Base-by-base conservation (phyloP, 306 rosid genomes). In the Trichosanthes truncata region DNA sequence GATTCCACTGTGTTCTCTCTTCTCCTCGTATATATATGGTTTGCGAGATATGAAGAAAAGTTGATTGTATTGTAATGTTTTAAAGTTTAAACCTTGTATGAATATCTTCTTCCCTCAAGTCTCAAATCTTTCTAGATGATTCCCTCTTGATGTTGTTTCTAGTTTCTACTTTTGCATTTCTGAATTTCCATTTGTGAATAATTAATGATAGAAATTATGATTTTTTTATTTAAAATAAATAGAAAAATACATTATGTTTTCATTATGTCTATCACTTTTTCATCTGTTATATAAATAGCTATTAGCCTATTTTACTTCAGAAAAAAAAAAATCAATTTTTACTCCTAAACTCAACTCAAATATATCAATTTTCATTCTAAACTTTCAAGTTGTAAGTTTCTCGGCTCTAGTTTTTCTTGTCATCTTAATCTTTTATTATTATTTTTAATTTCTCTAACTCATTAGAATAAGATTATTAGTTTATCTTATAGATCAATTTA, bases 1-100 rank as follows among this genome's bases (percentile, higher is more conserved):
- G 46, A 61, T 65, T 31, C 43, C 80, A 40, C 69, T 41, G 52
- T 78, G 20, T 78, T 78, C 29, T 60, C 52, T 25, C 29, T n/a
- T 41, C 75, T 40, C 75, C 75, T 40, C 75, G 75, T 48, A 48
- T 61, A 45, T 78, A 61, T 45, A 60, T 40, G 83, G 83, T 23
- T 81, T 76, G 79, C 40, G 78, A 65, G 86, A 66, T 63, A 9
- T 69, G 66, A 78, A 41, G 56, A 33, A 13, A 7, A 40, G 74
- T 60, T 61, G 41, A 25, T 60, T 78, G 73, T 78, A 60, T 18
- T 26, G 56, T 61, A 57, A 8, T 40, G 55, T 71, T 71, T n/a
- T 68, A 41, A 38, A 29, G 23, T 74, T 29, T 49, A 48, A 74
- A 74, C 45, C 5, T 73, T 74, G 78, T 49, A 52, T 74, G 17